These are phyloP conservation scores for Aureobasidium sp. DNA, from an alignment of 2,329 filamentous ascomycete species.

Conservation along the genomic window DNA sequence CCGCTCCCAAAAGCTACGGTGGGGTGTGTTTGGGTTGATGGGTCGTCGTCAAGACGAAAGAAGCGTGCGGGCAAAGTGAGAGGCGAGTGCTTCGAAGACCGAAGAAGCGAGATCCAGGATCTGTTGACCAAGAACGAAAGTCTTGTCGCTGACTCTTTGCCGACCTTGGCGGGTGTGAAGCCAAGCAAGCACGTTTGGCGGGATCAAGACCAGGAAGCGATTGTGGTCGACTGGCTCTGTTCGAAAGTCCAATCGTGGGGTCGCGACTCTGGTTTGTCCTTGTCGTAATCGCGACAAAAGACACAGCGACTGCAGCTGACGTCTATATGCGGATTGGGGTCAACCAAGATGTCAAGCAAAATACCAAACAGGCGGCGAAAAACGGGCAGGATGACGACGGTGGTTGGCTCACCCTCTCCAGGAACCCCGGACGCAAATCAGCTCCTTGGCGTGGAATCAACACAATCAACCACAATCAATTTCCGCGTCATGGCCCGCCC, in stretches of 20 bases:
- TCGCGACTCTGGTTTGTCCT: not conserved
- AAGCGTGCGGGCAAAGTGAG: not conserved
- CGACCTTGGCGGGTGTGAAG: constrained; percentile 9
- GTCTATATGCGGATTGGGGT: not conserved
- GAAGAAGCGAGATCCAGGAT: not conserved
- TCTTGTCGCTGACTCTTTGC: constrained; percentile 11
- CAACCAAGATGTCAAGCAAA: not conserved
- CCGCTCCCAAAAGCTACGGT: constrained; percentile 30
- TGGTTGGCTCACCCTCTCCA: not conserved
- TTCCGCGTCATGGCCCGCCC: not conserved
- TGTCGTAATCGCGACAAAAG: not conserved
- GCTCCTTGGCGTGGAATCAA: not conserved
- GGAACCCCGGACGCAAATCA: constrained; percentile 4
- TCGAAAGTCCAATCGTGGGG: not conserved
- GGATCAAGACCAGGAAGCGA: not conserved
- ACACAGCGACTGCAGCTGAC: not conserved
- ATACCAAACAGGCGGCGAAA: constrained; percentile 7
- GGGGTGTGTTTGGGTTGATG: not conserved
- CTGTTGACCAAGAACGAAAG: constrained; percentile 8
- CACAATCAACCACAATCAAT: not conserved
- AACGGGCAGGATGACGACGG: constrained; percentile 3
- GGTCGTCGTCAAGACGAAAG: not conserved
- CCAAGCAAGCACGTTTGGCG: not conserved
- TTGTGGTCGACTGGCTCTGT: not conserved
- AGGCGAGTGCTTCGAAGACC: not conserved